Conservation (phyloP, 1,284 basidiomycete genomes). For the Sanghuangporus sanghuang region DNA sequence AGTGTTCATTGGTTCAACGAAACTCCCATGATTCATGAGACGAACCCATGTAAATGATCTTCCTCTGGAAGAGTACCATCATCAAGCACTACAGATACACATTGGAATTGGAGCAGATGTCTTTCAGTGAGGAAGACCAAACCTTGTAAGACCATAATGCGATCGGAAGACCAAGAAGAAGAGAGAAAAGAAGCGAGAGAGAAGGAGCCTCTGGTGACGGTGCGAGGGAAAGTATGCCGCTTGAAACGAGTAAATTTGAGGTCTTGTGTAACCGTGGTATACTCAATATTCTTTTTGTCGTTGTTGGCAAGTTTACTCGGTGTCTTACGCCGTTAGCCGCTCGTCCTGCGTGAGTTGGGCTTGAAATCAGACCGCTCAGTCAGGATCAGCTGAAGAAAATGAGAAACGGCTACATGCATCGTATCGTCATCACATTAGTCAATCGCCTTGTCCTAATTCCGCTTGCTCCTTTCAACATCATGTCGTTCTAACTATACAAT, state of each 20-base stretch:
- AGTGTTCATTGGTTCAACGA: not conserved
- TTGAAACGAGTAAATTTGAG: not conserved
- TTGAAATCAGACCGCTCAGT: not conserved
- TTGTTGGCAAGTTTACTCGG: not conserved
- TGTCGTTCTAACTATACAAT: not conserved
- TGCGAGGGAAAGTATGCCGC: not conserved
- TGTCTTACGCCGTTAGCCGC: not conserved
- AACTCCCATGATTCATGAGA: not conserved
- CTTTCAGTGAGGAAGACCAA: too few relatives aligned
- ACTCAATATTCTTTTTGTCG: not conserved
- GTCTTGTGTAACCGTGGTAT: not conserved
- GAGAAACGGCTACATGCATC: not conserved
- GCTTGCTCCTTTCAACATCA: not conserved
- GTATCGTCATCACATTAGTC: not conserved
- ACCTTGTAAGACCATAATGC: conserved; percentile 15
- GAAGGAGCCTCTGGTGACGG: conserved; percentile 7
- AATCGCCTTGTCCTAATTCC: not conserved
- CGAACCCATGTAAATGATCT: conserved; percentile 48
- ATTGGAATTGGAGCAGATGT: not conserved
- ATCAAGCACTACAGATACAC: conserved; percentile 34
- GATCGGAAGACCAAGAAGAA: conserved; percentile 8
- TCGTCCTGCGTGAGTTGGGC: not conserved
- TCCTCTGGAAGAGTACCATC: conserved; percentile 45
- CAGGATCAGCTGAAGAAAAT: not conserved
- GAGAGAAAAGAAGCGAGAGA: conserved; percentile 8